A percentile compares a stretch with the other conserved stretches of the same genome.
These are phyloP conservation scores for Rosa hybrid DNA, from an alignment of 331 rosid species.

Conservation along the genomic window DNA sequence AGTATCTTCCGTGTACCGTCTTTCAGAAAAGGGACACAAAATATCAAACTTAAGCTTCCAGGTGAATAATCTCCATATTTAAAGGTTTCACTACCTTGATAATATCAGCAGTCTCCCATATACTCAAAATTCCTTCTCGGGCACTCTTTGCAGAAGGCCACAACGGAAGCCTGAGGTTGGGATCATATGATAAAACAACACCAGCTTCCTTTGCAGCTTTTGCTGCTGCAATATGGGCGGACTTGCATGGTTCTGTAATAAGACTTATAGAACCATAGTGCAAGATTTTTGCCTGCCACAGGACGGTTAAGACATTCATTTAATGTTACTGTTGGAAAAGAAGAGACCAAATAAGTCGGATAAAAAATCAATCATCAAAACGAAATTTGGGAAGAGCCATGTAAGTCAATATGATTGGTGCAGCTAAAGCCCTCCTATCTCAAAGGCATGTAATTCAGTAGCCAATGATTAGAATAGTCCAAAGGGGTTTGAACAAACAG, in stretches of 20 bases:
- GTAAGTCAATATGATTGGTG: background rate
- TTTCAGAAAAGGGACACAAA: slow-evolving; percentile 21
- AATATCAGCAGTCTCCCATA: slow-evolving; percentile 91
- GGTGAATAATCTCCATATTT: slow-evolving; percentile 19
- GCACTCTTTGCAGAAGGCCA: slow-evolving; percentile 94
- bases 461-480: background rate
- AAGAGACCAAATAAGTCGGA: slow-evolving; percentile 9
- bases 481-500: background rate
- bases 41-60: slow-evolving; percentile 17
- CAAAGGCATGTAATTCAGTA: background rate
- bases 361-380: slow-evolving; percentile 20
- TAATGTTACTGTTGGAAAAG: slow-evolving; percentile 10
- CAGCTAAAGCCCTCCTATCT: background rate
- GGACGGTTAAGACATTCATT: slow-evolving; percentile 13
- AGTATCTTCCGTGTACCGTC: slow-evolving; percentile 18
- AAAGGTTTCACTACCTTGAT: slow-evolving; percentile 58
- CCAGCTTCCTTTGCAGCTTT: slow-evolving; percentile 95
- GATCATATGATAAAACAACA: slow-evolving; percentile 78
- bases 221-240: slow-evolving; percentile 93
- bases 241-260: slow-evolving; percentile 93
- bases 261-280: slow-evolving; percentile 97
- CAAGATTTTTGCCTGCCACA: slow-evolving; percentile 80
- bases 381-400: slow-evolving; percentile 5
- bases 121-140: slow-evolving; percentile 90
- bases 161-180: slow-evolving; percentile 92